Percentiles rank a stretch among this genome's conserved stretches.
phyloP scores from a whole-genome alignment of 305 asterid genomes.

The Euphrasia arctica region DNA sequence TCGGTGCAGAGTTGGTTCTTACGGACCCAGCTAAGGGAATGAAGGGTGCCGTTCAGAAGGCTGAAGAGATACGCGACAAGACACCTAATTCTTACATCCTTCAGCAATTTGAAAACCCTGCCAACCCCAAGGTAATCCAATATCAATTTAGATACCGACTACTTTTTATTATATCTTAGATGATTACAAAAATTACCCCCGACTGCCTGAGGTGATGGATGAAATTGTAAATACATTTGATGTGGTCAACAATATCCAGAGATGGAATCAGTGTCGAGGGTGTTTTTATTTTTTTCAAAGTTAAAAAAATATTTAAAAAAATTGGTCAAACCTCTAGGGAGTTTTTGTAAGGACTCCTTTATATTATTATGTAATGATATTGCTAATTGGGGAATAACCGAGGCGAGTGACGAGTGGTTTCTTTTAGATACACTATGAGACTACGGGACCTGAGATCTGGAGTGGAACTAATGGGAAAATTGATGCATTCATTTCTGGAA shows the following conservation, averaged over 20 bases:
- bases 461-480: slow-evolving; percentile 73
- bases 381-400: slow-evolving; percentile 1
- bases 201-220: no score
- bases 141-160: no score
- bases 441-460: slow-evolving; percentile 98
- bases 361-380: background rate
- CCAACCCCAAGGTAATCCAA: slow-evolving; percentile 73
- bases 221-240: no score
- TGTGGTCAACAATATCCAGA: no score
- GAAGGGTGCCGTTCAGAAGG: slow-evolving; percentile 72
- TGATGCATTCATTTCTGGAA: slow-evolving; percentile 84
- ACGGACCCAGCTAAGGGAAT: slow-evolving; percentile 87
- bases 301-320: no score
- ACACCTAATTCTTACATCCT: slow-evolving; percentile 85
- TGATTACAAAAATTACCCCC: no score
- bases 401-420: slow-evolving; percentile 2
- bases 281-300: no score
- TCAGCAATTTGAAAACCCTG: slow-evolving; percentile 85
- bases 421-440: slow-evolving; percentile 81
- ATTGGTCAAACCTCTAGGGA: no score
- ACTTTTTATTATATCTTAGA: no score
- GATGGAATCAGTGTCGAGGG: no score
- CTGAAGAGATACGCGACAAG: slow-evolving; percentile 70
- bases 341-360: background rate
- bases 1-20: slow-evolving; percentile 88